Conservation (phyloP, 768 basidiomycete species). For the Auricularia sp. region DNA sequence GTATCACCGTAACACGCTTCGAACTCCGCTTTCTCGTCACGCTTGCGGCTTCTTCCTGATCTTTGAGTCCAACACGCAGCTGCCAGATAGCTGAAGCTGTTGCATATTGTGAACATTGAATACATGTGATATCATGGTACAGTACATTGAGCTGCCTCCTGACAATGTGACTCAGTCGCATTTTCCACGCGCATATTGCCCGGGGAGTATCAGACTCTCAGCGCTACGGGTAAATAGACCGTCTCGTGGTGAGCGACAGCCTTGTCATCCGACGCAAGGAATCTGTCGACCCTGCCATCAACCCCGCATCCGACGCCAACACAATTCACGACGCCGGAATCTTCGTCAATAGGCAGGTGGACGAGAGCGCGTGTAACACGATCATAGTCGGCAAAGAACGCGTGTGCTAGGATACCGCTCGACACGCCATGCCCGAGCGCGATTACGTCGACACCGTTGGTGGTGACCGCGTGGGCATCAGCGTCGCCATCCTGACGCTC, state of each 20-base stretch:
- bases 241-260: no score
- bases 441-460: slow-evolving; percentile 8
- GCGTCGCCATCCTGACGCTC: background rate
- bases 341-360: slow-evolving; percentile 1
- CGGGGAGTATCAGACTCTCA: no score
- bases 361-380: slow-evolving; percentile 5
- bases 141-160: no score
- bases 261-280: background rate
- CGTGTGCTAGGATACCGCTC: slow-evolving; percentile 8
- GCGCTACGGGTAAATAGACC: no score
- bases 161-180: no score
- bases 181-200: no score
- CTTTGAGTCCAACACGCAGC: background rate
- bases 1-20: no score
- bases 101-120: no score
- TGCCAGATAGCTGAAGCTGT: no score
- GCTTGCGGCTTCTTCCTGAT: background rate
- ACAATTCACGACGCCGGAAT: slow-evolving; percentile 1
- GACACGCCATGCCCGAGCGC: background rate
- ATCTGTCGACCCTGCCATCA: background rate
- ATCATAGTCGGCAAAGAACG: slow-evolving; percentile 9
- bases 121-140: no score
- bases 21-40: background rate
- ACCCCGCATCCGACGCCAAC: slow-evolving; percentile 4
- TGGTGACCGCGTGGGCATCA: slow-evolving; percentile 8